These are phyloP conservation scores for Centella asiatica DNA, from an alignment of 129 eudicot genomes.

Conservation along the genomic window DNA sequence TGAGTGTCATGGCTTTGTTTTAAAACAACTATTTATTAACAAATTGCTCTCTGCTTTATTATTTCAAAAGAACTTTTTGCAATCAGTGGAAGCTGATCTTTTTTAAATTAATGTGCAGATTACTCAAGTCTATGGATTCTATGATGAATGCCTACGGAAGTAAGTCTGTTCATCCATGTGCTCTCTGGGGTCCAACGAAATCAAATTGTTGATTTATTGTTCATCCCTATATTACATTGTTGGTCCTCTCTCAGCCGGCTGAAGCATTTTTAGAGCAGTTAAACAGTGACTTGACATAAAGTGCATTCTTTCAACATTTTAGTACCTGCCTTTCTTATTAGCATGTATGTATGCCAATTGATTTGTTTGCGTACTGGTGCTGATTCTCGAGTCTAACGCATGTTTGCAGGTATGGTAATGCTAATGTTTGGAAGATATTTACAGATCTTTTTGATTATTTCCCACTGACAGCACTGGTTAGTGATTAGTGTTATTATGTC, in stretches of 20 bases:
- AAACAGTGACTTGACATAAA: neutral
- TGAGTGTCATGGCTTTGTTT: too few relatives aligned
- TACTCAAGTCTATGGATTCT: slow-evolving; percentile 95
- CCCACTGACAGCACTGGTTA: slow-evolving; percentile 75
- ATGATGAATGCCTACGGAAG: slow-evolving; percentile 97
- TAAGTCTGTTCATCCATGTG: slow-evolving; percentile 29
- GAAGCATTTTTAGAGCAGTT: neutral
- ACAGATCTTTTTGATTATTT: slow-evolving; percentile 72
- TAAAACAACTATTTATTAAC: too few relatives aligned
- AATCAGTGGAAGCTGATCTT: neutral
- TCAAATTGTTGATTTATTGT: neutral
- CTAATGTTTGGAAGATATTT: slow-evolving; percentile 74
- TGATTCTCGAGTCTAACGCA: neutral
- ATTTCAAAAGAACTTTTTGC: neutral
- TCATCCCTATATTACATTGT: neutral
- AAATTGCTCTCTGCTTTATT: too few relatives aligned
- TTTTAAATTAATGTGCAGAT: slow-evolving; percentile 46
- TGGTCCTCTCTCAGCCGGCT: neutral
- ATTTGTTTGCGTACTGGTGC: neutral
- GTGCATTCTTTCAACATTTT: neutral
- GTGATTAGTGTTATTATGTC: slow-evolving; percentile 17
- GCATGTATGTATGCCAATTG: neutral
- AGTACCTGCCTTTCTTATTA: neutral
- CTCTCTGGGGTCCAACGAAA: neutral
- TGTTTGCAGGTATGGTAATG: slow-evolving; percentile 62